Base-by-base conservation (phyloP, 2,329 filamentous ascomycete species). In the Alternaria sp. region DNA sequence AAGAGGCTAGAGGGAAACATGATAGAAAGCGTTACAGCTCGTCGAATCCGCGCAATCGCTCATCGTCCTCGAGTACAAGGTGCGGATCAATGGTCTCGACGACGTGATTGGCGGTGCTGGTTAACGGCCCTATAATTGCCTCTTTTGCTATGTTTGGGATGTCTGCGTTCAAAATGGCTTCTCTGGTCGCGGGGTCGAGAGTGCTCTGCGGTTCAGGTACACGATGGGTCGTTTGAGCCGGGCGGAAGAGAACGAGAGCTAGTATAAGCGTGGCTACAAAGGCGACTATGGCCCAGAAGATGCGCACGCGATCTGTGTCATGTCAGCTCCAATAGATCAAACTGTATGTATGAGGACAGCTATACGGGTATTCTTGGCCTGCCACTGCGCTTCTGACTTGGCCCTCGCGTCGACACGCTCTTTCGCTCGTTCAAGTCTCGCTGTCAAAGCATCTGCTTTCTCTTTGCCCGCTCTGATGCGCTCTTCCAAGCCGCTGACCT, bases 371-470 rank as follows among this genome's bases (percentile, higher is more conserved):
- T 69, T 91, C 69, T 83, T 87, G 69, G 90, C 88, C 77, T 91
- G 87, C 83, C 89, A 90, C 69, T 88, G 86, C 48, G 81, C 82
- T 76, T 93, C 91, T 2, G 86, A 84, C 57, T 82, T 83, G 74
- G 91, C 89, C 85, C 90, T 91, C 28, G 82, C 81, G 72, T 91
- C 89, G 14, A 94, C 87, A 7, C 87, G 83, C 56, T 84, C 79
- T 51, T 87, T 84, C 12, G 92, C 89, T 14, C 83, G 79, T 52
- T 89, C 87, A 3, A 94, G 86, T 49, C 91, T 83, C 43, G 82
- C 82, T 59, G 87, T 87, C 38, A 93, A 81, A 16, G 80, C 78
- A 51, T 85, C 81, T 36, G 91, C 87, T 66, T 84, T 87, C 48
- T 85, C 80, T 46, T 88, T 86, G 9, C 88, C 88, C 3, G 79